Conservation (phyloP, 805 yeast genomes). For the Naumovozyma castellii region DNA sequence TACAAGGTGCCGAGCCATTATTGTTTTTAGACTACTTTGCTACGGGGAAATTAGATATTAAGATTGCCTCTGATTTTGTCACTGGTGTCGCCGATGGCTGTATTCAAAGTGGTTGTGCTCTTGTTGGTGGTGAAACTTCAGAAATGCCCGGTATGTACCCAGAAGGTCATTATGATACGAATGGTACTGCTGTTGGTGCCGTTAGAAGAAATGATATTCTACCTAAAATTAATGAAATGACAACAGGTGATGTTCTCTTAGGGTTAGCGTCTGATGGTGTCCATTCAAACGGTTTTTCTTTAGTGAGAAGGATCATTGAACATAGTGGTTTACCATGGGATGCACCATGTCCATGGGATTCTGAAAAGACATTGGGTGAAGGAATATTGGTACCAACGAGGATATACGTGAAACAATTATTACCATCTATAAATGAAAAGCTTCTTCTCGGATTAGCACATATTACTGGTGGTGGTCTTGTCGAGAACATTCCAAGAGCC, state of each 20-base stretch:
- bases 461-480: slow-evolving; percentile 96
- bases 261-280: slow-evolving; percentile 89
- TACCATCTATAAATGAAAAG: slow-evolving; percentile 60
- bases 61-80: slow-evolving; percentile 79
- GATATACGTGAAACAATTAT: slow-evolving; percentile 85
- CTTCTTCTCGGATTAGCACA: slow-evolving; percentile 84
- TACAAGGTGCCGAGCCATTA: slow-evolving; percentile 98
- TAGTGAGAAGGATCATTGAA: slow-evolving; percentile 86
- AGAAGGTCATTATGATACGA: slow-evolving; percentile 92
- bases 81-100: slow-evolving; percentile 96
- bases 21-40: slow-evolving; percentile 95
- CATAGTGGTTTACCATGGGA: slow-evolving; percentile 60
- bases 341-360: slow-evolving; percentile 79
- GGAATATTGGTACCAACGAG: slow-evolving; percentile 83
- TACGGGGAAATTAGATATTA: slow-evolving; percentile 79
- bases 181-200: slow-evolving; percentile 98
- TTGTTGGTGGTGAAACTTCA: slow-evolving; percentile 97
- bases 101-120: slow-evolving; percentile 88
- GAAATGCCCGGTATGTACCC: slow-evolving; percentile 99
- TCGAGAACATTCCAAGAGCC: slow-evolving; percentile 94
- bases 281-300: slow-evolving; percentile 93
- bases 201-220: slow-evolving; percentile 65
- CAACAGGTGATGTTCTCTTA: slow-evolving; percentile 67
- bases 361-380: slow-evolving; percentile 65
- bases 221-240: slow-evolving; percentile 63